Conservation (phyloP, 768 basidiomycete species). For the Vararia minispora region DNA sequence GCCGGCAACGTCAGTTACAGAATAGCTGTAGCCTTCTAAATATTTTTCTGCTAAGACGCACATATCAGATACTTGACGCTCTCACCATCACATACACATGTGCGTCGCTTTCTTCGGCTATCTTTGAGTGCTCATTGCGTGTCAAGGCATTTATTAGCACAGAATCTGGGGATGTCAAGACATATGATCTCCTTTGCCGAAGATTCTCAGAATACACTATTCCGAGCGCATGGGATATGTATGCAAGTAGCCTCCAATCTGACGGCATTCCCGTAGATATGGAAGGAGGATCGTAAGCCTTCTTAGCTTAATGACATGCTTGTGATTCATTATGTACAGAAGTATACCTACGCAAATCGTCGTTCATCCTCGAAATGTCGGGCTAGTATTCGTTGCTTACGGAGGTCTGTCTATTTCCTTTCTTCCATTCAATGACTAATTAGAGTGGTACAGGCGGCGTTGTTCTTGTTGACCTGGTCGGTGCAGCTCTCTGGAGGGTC, state of each 20-base stretch:
- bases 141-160: constrained; percentile 36
- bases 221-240: constrained; percentile 66
- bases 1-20: constrained; percentile 24
- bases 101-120: constrained; percentile 26
- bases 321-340: constrained; percentile 8
- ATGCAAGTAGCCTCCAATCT: constrained; percentile 44
- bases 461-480: constrained; percentile 46
- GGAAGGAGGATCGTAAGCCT: constrained; percentile 26
- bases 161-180: constrained; percentile 49
- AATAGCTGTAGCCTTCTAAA: constrained; percentile 1
- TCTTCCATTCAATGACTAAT: constrained; percentile 2
- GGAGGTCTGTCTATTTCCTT: constrained; percentile 34
- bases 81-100: constrained; percentile 66
- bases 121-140: background rate
- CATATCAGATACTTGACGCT: constrained; percentile 37
- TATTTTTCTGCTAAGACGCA: background rate
- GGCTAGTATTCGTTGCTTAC: constrained; percentile 65
- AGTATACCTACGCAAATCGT: constrained; percentile 46
- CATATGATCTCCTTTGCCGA: constrained; percentile 66
- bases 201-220: constrained; percentile 56
- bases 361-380: constrained; percentile 62
- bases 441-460: constrained; percentile 39
- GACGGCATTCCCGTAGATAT: constrained; percentile 28
- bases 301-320: background rate
- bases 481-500: constrained; percentile 7